These are phyloP conservation scores for Dothideomycetes sp. DNA, from an alignment of 2,329 filamentous ascomycete species.

Conservation along the genomic window DNA sequence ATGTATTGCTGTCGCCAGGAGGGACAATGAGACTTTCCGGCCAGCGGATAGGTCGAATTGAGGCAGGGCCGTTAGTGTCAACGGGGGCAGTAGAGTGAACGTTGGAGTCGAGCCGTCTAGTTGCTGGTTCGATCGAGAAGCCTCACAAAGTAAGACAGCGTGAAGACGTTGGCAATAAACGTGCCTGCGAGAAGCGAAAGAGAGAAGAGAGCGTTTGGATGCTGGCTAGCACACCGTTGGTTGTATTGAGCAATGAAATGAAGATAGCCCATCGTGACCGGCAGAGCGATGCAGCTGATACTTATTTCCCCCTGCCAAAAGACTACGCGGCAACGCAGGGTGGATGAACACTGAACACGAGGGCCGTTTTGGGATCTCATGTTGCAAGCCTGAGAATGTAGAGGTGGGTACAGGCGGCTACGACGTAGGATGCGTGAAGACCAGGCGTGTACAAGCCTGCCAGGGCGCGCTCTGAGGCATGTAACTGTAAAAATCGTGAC, in stretches of 20 bases:
- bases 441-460: slow-evolving; percentile 11
- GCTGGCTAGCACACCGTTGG: slow-evolving; percentile 13
- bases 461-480: slow-evolving; percentile 11
- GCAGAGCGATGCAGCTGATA: slow-evolving; percentile 9
- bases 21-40: slow-evolving; percentile 23
- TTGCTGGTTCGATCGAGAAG: slow-evolving; percentile 15
- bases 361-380: slow-evolving; percentile 8
- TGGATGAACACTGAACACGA: slow-evolving; percentile 8
- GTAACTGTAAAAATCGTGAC: slow-evolving; percentile 7
- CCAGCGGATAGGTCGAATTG: slow-evolving; percentile 24
- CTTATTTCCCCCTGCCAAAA: slow-evolving; percentile 12
- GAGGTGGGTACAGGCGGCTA: background rate
- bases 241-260: slow-evolving; percentile 14
- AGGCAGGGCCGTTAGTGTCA: slow-evolving; percentile 13
- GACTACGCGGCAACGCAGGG: slow-evolving; percentile 11
- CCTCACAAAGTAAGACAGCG: slow-evolving; percentile 10
- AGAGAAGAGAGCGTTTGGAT: slow-evolving; percentile 5
- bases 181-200: slow-evolving; percentile 11
- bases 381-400: slow-evolving; percentile 11
- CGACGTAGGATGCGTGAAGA: slow-evolving; percentile 7
- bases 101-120: slow-evolving; percentile 8
- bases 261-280: slow-evolving; percentile 11
- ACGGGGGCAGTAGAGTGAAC: slow-evolving; percentile 12
- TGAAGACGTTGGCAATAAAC: slow-evolving; percentile 12
- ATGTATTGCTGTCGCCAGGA: slow-evolving; percentile 15